Conservation (phyloP, 1,139 yeast genomes). For the Yamadazyma diospyri region DNA sequence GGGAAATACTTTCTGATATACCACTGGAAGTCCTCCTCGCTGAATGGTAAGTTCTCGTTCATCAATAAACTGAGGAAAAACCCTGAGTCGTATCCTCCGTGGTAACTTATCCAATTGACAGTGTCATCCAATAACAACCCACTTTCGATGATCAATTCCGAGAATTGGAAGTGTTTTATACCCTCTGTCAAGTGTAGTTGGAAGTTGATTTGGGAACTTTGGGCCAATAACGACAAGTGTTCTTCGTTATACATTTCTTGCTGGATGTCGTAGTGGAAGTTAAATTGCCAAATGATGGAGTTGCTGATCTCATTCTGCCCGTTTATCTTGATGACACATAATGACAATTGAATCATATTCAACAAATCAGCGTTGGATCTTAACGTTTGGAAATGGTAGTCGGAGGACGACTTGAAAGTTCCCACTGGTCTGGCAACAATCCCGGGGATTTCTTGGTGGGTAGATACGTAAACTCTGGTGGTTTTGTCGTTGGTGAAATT, state of each 20-base stretch:
- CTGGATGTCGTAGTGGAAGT: slow-evolving; percentile 74
- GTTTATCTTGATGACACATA: slow-evolving; percentile 71
- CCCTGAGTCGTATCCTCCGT: slow-evolving; percentile 94
- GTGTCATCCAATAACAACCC: slow-evolving; percentile 75
- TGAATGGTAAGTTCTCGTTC: slow-evolving; percentile 75
- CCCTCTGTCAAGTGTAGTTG: slow-evolving; percentile 74
- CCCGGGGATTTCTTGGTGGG: slow-evolving; percentile 93
- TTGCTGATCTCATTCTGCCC: slow-evolving; percentile 62
- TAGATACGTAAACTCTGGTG: slow-evolving; percentile 58
- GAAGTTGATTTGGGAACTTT: slow-evolving; percentile 82
- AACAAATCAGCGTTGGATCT: slow-evolving; percentile 86
- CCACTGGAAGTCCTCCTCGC: slow-evolving; percentile 74
- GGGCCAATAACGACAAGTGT: slow-evolving; percentile 61
- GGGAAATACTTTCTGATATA: slow-evolving; percentile 78
- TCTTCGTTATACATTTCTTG: slow-evolving; percentile 84
- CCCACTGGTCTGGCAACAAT: slow-evolving; percentile 96
- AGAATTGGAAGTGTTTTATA: slow-evolving; percentile 74
- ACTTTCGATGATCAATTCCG: slow-evolving; percentile 80
- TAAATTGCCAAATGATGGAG: slow-evolving; percentile 91
- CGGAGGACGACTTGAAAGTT: slow-evolving; percentile 84
- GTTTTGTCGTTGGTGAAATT: slow-evolving; percentile 63
- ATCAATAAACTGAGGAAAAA: slow-evolving; percentile 76
- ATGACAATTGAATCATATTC: slow-evolving; percentile 81
- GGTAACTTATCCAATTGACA: slow-evolving; percentile 88
- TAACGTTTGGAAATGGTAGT: slow-evolving; percentile 93